These are phyloP conservation scores for Epichloe gansuensis DNA, from an alignment of 2,329 filamentous ascomycete species.

Conservation along the genomic window DNA sequence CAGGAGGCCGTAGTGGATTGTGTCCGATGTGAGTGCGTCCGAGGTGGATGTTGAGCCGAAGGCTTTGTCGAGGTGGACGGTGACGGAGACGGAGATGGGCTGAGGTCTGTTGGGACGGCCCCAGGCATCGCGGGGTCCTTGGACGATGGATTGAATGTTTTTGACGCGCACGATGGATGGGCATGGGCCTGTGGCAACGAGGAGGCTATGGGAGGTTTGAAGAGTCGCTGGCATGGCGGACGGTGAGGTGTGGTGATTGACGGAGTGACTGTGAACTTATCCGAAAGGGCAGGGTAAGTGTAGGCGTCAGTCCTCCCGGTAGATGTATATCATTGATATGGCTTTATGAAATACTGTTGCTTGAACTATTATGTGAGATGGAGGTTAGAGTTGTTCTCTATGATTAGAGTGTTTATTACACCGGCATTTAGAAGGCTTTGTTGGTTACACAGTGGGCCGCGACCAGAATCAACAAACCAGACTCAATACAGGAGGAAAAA, in stretches of 20 bases:
- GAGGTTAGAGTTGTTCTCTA: too few species aligned
- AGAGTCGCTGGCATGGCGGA: not conserved
- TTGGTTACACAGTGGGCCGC: too few species aligned
- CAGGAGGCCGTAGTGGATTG: conserved; percentile 62
- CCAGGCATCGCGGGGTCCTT: conserved; percentile 57
- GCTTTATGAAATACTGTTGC: too few species aligned
- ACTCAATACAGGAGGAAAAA: too few species aligned
- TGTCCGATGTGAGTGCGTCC: conserved; percentile 55
- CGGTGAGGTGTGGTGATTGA: not conserved
- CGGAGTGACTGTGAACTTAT: too few species aligned
- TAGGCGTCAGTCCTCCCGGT: too few species aligned
- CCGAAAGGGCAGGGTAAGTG: too few species aligned
- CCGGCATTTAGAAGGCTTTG: too few species aligned
- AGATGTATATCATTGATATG: too few species aligned
- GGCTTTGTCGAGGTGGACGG: conserved; percentile 40
- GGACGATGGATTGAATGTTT: conserved; percentile 46
- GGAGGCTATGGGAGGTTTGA: conserved; percentile 1
- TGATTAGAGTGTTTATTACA: too few species aligned
- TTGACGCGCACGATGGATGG: conserved; percentile 44
- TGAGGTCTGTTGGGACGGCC: conserved; percentile 46
- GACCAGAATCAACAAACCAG: too few species aligned
- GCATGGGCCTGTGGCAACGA: conserved; percentile 12
- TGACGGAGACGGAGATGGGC: conserved; percentile 48
- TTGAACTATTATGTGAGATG: too few species aligned
- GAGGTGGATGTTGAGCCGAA: conserved; percentile 46